Evolutionary conservation across 2,329 filamentous ascomycete genomes (phyloP), one percentile per base, ranked within the genome.

Genomic region (Colletotrichum sp.): DNA sequence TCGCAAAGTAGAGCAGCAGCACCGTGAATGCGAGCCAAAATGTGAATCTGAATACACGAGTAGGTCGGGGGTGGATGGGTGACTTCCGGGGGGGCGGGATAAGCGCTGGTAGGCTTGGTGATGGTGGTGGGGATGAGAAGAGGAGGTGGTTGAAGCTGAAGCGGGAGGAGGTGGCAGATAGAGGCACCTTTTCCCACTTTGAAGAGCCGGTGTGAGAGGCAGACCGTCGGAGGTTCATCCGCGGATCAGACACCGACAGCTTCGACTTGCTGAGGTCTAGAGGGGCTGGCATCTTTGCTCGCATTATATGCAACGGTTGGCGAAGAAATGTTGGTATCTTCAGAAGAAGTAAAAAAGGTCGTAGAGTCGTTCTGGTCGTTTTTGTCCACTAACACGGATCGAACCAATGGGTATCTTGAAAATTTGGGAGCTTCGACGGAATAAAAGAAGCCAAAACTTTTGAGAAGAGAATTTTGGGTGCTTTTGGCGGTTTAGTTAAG

Each of bases 131-230:
- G 2, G 89, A 89, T 30, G 91, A 92, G 83, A 92, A 93, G 79
- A 93, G 86, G 52, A 95, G 89, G 78, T 94, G 91, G 80, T 93
- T 93, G 84, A 94, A 92, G 83, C 86, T 91, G 84, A 93, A 93
- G 63, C 91, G 87, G 21, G 92, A 92, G 39, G 89, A 93, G 30
- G 89, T 93, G 66, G 91, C 91, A 28, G 91, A 93, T 12, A 90
- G 80, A 8, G 90, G 89, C 1, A 83, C 87, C 81, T 84, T 89
- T 79, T 92, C 90, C 77, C 88, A 85, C 73, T 69, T 78, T 16
- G 74, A 57, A 44, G 74, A 44, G 63, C 39, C 73, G 76, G 86
- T 89, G 82, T 91, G 93, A 5, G 91, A 91, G n/a, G 87, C 87
- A 36, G 90, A 88, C 78, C 90, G 86, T 63, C 92, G 88, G 79